phyloP scores from a whole-genome alignment of 139 green algal species.

The Chlorella sp. region DNA sequence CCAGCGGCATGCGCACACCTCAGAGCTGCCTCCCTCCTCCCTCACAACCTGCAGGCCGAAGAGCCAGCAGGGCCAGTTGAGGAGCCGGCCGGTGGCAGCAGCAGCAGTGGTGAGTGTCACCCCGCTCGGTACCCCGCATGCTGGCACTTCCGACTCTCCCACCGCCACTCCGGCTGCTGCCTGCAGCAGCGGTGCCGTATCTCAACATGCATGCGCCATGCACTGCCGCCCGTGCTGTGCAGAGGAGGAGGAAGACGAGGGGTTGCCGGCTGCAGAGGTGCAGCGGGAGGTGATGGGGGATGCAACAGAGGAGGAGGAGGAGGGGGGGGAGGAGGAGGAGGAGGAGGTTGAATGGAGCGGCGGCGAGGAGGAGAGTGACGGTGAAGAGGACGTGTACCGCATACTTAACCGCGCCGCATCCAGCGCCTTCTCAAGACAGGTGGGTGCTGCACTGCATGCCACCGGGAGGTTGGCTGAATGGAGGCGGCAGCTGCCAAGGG shows the following conservation, averaged over 20 bases:
- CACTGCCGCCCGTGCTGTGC: not conserved
- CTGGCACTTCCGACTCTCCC: not conserved
- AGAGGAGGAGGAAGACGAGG: not conserved
- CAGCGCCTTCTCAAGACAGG: not conserved
- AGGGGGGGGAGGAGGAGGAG: conserved; percentile 9
- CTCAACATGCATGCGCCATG: not conserved
- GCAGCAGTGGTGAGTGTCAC: not conserved
- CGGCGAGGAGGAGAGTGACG: not conserved
- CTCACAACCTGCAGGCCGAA: not conserved
- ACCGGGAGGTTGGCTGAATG: not conserved
- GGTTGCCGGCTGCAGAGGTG: not conserved
- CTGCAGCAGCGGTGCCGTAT: too few relatives aligned
- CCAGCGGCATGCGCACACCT: too few relatives aligned
- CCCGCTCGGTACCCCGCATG: not conserved
- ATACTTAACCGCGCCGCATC: conserved; percentile 1
- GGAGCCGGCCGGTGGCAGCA: not conserved
- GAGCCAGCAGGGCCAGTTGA: not conserved
- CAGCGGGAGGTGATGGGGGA: not conserved
- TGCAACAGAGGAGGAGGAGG: not conserved
- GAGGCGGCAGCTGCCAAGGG: not conserved
- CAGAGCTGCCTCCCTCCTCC: too few relatives aligned
- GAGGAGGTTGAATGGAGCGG: conserved; percentile 14
- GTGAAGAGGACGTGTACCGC: not conserved
- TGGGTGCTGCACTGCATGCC: not conserved
- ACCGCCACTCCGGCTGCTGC: too few relatives aligned